Evolutionary conservation across 1,139 yeast species (phyloP), one percentile per base, ranked within the genome.

Genomic region (Candida sp.): DNA sequence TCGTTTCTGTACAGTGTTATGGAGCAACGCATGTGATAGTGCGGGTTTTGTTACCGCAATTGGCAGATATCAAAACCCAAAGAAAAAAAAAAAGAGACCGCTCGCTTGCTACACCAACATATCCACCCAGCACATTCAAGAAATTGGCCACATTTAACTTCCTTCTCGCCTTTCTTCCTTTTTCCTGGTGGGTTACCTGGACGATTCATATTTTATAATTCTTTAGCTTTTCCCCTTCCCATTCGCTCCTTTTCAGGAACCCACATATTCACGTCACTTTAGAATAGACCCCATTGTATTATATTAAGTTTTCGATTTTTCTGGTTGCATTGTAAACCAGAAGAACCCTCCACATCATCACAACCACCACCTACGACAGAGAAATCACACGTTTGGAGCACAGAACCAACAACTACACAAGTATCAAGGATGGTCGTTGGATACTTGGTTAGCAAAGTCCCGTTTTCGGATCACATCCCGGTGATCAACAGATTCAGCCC

Each of bases 401-500:
- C 9, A 37, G 23, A 34, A 11, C 38, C 12, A 34, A 8, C 35
- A 32, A 32, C 5, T 32, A 32, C 11, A 11, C 2, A 5, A 34
- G 6, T 4, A 23, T 8, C n/a, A 22, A 35, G n/a, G n/a, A 35
- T 44, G 34, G 42, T 38, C 11, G 25, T 41, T 8, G 12, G 43
- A 4, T 39, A 28, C n/a, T 28, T 46, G 9, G 30, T 43, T 26
- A 28, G 31, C 26, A 47, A 32, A 11, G 45, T 51, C 22, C 54
- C 54, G 4, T 49, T 45, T 9, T 46, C 53, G 4, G 26, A 37
- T 28, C 52, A 52, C 37, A 43, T 48, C 8, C 55, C 53, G 5
- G 33, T 49, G 3, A 25, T 48, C 7, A 35, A 27, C 11, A 43
- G 26, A 12, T 34, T 34, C 31, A 39, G 42, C 39, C 30, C 40